Evolutionary conservation across 129 eudicot species (phyloP).

Genomic region (Dittrichia graveolens): DNA sequence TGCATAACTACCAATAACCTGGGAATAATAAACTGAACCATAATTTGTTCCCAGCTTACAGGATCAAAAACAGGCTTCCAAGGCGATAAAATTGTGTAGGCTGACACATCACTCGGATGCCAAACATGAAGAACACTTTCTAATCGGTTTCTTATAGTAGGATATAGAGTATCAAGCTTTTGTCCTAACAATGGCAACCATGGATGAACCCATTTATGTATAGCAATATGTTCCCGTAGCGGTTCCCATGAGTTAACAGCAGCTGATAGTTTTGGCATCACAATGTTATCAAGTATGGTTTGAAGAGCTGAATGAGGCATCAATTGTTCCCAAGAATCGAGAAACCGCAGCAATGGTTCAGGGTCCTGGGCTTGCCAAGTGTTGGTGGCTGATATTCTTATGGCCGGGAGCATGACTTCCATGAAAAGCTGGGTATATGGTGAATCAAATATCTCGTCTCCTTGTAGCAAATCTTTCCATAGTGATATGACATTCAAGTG

Average conservation of each 20-base stretch:
- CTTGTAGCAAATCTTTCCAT: constrained; percentile 69
- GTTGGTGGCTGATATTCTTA: constrained; percentile 66
- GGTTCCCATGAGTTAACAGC: constrained; percentile 92
- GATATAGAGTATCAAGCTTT: constrained; percentile 54
- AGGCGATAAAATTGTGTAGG: constrained; percentile 63
- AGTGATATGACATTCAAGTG: constrained; percentile 42
- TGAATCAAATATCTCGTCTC: constrained; percentile 48
- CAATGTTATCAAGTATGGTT: constrained; percentile 56
- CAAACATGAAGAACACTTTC: constrained; percentile 78
- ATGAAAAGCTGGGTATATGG: constrained; percentile 44
- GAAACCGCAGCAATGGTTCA: constrained; percentile 65
- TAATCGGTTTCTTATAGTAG: constrained; percentile 59
- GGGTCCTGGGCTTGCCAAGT: constrained; percentile 88
- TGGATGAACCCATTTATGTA: constrained; percentile 92
- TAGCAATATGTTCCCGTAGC: constrained; percentile 69
- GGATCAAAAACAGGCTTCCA: constrained; percentile 85
- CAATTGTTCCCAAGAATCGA: constrained; percentile 76
- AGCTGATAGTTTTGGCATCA: constrained; percentile 70
- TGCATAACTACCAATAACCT: constrained; percentile 60
- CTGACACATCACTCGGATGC: constrained; percentile 78
- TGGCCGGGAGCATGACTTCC: constrained; percentile 81
- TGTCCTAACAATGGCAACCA: constrained; percentile 79
- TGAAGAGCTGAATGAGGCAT: constrained; percentile 67
- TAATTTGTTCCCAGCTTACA: constrained; percentile 75
- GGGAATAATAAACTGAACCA: constrained; percentile 67